Evolutionary conservation across 2,329 filamentous ascomycete genomes (phyloP).

Genomic region (Dactylellina haptotyla): DNA sequence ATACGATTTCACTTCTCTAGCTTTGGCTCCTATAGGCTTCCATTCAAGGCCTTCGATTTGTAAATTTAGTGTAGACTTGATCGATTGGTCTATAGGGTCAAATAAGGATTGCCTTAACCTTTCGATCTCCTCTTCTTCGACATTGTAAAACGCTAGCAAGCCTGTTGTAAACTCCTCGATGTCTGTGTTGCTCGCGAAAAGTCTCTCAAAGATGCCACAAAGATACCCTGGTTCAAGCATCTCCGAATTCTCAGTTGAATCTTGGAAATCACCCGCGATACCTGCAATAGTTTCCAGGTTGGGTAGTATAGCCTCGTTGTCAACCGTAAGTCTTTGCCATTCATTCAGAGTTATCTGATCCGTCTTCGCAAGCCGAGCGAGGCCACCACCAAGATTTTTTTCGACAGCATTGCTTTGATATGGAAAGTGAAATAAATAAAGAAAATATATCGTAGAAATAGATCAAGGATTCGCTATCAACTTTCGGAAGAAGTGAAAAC

Average conservation of each 20-base stretch:
- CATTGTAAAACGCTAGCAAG: slow-evolving; percentile 3
- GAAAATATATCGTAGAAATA: neutral
- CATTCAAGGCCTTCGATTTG: slow-evolving; percentile 15
- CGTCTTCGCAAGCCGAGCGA: slow-evolving; percentile 17
- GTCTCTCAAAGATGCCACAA: slow-evolving; percentile 4
- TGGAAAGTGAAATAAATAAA: neutral
- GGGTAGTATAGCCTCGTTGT: slow-evolving; percentile 7
- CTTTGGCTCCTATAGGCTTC: slow-evolving; percentile 13
- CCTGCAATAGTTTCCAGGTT: slow-evolving; percentile 1
- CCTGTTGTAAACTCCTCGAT: neutral
- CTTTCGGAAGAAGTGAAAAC: too few species aligned
- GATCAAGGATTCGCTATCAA: too few species aligned
- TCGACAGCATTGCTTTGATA: neutral
- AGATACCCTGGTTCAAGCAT: slow-evolving; percentile 1
- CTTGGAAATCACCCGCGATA: slow-evolving; percentile 23
- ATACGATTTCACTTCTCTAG: slow-evolving; percentile 13
- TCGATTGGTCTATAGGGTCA: slow-evolving; percentile 24
- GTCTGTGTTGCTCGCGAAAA: neutral
- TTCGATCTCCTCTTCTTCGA: neutral
- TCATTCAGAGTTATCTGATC: slow-evolving; percentile 8
- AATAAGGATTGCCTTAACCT: neutral
- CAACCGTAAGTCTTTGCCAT: slow-evolving; percentile 11
- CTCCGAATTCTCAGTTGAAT: neutral
- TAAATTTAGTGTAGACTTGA: slow-evolving; percentile 20
- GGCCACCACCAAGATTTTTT: neutral